Percentiles rank a stretch among this genome's conserved stretches.
phyloP scores from a whole-genome alignment of 352 stramenopile genomes.

The Elongisporangium undulatum region DNA sequence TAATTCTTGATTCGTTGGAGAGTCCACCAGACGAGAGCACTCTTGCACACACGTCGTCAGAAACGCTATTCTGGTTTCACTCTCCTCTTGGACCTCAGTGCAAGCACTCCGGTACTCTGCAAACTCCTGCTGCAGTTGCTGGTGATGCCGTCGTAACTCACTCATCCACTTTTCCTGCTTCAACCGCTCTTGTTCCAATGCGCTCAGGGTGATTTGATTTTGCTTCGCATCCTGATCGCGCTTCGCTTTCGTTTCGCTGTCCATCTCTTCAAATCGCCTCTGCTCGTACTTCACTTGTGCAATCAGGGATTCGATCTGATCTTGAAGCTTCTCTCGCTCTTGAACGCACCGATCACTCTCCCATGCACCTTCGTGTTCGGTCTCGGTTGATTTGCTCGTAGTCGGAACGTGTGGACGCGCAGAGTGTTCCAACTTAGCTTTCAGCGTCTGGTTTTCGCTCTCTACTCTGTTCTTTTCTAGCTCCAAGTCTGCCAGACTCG shows the following conservation, averaged over 20 bases:
- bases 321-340: not conserved
- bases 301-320: not conserved
- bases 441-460: slow-evolving; percentile 2
- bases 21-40: slow-evolving; percentile 25
- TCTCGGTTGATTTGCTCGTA: not conserved
- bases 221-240: not conserved
- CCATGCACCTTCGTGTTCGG: not conserved
- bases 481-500: slow-evolving; percentile 20
- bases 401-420: not conserved
- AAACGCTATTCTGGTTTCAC: slow-evolving; percentile 37
- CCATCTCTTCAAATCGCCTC: not conserved
- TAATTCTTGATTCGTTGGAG: slow-evolving; percentile 6
- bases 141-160: not conserved
- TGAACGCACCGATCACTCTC: not conserved
- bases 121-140: slow-evolving; percentile 29
- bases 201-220: not conserved
- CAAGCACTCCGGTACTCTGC: slow-evolving; percentile 19
- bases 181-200: slow-evolving; percentile 1
- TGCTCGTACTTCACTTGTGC: not conserved
- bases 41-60: slow-evolving; percentile 38
- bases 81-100: slow-evolving; percentile 18
- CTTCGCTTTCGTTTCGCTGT: not conserved
- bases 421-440: not conserved
- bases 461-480: slow-evolving; percentile 9
- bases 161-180: slow-evolving; percentile 4